A percentile compares a stretch with the other conserved stretches of the same genome.
phyloP scores from a whole-genome alignment of 352 stramenopile species.

The Phytophthora hibernalis region DNA sequence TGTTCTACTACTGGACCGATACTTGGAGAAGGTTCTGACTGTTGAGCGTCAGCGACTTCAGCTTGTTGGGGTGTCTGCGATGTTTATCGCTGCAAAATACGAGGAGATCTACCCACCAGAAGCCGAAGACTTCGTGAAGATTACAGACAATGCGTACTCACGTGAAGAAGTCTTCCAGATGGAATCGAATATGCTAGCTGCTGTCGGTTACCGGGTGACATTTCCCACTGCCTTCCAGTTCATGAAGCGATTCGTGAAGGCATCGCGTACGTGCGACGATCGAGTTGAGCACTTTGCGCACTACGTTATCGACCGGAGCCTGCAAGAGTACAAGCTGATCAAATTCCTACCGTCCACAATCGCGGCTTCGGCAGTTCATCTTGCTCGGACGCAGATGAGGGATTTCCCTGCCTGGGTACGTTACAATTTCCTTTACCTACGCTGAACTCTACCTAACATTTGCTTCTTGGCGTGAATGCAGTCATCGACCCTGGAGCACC shows the following conservation, averaged over 20 bases:
- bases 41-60: constrained; percentile 92
- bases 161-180: constrained; percentile 82
- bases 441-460: constrained; percentile 14
- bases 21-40: constrained; percentile 71
- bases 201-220: constrained; percentile 81
- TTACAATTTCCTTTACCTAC: constrained; percentile 8
- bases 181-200: constrained; percentile 79
- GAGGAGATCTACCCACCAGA: constrained; percentile 98
- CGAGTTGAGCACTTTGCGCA: constrained; percentile 93
- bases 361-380: constrained; percentile 96
- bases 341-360: constrained; percentile 98
- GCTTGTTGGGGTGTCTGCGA: constrained; percentile 95
- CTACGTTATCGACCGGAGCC: constrained; percentile 97
- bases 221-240: constrained; percentile 89
- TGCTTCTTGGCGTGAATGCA: constrained; percentile 30
- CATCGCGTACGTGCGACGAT: constrained; percentile 72
- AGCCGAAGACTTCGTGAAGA: constrained; percentile 95
- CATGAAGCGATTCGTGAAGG: constrained; percentile 89
- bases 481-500: constrained; percentile 76
- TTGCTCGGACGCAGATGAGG: constrained; percentile 91
- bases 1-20: constrained; percentile 84
- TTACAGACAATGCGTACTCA: constrained; percentile 97
- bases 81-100: constrained; percentile 98
- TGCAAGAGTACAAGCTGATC: constrained; percentile 99
- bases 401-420: constrained; percentile 80